A percentile compares a stretch with the other conserved stretches of the same genome.
Conservation (phyloP, 2,329 filamentous ascomycete genomes). For the Penicillium italicum region DNA sequence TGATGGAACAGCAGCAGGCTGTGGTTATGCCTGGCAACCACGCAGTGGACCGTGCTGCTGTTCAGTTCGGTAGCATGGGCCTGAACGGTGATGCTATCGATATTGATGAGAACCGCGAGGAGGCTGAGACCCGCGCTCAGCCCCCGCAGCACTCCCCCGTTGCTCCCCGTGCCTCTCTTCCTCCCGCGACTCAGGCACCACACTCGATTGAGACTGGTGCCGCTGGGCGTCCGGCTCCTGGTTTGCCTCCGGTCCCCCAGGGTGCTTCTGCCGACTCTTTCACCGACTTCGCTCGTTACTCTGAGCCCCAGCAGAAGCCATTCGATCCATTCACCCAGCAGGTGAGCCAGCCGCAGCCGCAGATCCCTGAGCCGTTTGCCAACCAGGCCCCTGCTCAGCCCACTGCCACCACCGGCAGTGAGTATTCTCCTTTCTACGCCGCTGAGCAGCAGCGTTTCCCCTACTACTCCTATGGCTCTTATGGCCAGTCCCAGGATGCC, state of each 20-base stretch:
- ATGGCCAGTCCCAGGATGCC: constrained; percentile 69
- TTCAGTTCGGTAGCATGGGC: constrained; percentile 95
- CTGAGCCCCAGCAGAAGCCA: constrained; percentile 64
- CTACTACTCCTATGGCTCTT: constrained; percentile 68
- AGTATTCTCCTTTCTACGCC: constrained; percentile 84
- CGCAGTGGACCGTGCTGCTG: constrained; percentile 84
- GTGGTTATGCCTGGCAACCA: constrained; percentile 98
- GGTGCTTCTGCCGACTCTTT: constrained; percentile 49
- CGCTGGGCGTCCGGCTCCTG: constrained; percentile 59
- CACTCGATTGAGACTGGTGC: constrained; percentile 36
- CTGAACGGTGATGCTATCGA: constrained; percentile 70
- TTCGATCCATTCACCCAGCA: constrained; percentile 86
- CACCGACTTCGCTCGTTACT: constrained; percentile 54
- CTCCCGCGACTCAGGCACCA: constrained; percentile 55
- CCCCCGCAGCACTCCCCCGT: constrained; percentile 91
- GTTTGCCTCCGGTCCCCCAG: constrained; percentile 58
- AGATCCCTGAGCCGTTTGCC: constrained; percentile 57
- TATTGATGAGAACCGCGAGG: constrained; percentile 90
- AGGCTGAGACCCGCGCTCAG: constrained; percentile 89
- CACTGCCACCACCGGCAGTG: constrained; percentile 57
- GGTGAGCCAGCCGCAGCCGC: constrained; percentile 58
- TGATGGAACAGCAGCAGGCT: constrained; percentile 93
- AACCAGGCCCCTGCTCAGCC: constrained; percentile 57
- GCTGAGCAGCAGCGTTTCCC: constrained; percentile 68
- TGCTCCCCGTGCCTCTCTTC: constrained; percentile 79